Conservation (phyloP, 345 rosid species). For the Salix dunnii region DNA sequence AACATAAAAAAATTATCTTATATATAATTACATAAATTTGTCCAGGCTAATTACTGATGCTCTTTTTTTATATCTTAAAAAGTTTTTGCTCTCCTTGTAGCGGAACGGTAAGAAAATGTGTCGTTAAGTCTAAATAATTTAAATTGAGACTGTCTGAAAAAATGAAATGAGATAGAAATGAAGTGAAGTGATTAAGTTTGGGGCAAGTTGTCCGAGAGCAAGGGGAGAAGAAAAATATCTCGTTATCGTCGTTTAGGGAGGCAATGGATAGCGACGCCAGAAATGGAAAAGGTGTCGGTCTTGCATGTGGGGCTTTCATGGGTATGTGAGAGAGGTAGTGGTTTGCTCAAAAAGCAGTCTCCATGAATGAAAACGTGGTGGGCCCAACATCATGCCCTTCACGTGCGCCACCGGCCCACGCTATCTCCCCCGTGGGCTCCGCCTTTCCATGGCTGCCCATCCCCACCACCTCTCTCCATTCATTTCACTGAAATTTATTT, state of each 20-base stretch:
- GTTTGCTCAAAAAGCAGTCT: constrained; percentile 18
- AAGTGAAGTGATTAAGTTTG: background rate
- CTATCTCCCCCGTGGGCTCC: constrained; percentile 32
- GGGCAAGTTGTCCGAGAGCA: no score
- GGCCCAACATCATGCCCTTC: constrained; percentile 43
- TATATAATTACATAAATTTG: no score
- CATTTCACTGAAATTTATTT: background rate
- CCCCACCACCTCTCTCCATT: background rate
- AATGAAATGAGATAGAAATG: no score
- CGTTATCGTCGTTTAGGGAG: background rate
- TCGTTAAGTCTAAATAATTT: no score
- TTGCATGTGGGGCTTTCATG: background rate
- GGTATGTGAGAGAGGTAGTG: background rate
- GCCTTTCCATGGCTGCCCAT: constrained; percentile 22
- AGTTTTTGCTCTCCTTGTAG: no score
- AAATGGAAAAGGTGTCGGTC: background rate
- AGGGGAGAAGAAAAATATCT: background rate
- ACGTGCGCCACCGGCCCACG: constrained; percentile 50
- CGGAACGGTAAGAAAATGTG: no score
- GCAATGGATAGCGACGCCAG: background rate
- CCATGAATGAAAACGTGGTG: constrained; percentile 21
- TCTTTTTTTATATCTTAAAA: no score
- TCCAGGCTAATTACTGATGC: no score
- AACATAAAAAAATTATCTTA: no score
- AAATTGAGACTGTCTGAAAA: no score